Evolutionary conservation across 371 early-diverging fungal genomes (phyloP).

Genomic region (Sporodiniella umbellata): DNA sequence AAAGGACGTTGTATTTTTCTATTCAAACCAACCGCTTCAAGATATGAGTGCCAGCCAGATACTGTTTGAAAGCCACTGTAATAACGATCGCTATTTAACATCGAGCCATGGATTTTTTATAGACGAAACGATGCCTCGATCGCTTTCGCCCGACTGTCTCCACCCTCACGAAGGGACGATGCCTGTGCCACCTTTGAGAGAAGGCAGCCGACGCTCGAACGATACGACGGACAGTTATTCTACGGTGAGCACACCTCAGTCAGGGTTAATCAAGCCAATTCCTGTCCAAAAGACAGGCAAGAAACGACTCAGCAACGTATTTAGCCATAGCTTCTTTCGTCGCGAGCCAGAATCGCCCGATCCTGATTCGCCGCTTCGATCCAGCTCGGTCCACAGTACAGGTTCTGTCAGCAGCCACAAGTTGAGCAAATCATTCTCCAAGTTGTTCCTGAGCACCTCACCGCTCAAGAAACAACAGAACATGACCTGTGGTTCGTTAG

Average conservation of each 20-base stretch:
- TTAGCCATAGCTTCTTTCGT: constrained; percentile 15
- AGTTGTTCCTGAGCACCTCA: constrained; percentile 7
- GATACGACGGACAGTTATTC: constrained; percentile 12
- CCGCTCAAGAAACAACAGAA: constrained; percentile 5
- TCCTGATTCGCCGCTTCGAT: background rate
- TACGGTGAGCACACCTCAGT: constrained; percentile 1
- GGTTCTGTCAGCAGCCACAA: constrained; percentile 13
- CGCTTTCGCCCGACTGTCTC: constrained; percentile 16
- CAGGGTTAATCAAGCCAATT: background rate
- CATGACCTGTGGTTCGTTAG: constrained; percentile 18
- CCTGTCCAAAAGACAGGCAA: constrained; percentile 12
- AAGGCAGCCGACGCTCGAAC: constrained; percentile 18
- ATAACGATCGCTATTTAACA: constrained; percentile 2
- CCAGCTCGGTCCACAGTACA: constrained; percentile 11
- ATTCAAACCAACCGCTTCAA: too few relatives aligned
- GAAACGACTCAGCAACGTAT: constrained; percentile 15
- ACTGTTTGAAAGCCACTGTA: constrained; percentile 6
- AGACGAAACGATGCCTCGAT: constrained; percentile 19
- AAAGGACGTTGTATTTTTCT: too few relatives aligned
- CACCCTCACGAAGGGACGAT: constrained; percentile 6
- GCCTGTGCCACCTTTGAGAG: constrained; percentile 1
- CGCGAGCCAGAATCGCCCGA: constrained; percentile 14
- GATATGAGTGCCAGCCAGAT: background rate
- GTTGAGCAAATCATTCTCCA: constrained; percentile 17
- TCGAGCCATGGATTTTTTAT: constrained; percentile 6